phyloP scores from a whole-genome alignment of 2,329 filamentous ascomycete genomes.

The Ceratocystis diversiconidia region DNA sequence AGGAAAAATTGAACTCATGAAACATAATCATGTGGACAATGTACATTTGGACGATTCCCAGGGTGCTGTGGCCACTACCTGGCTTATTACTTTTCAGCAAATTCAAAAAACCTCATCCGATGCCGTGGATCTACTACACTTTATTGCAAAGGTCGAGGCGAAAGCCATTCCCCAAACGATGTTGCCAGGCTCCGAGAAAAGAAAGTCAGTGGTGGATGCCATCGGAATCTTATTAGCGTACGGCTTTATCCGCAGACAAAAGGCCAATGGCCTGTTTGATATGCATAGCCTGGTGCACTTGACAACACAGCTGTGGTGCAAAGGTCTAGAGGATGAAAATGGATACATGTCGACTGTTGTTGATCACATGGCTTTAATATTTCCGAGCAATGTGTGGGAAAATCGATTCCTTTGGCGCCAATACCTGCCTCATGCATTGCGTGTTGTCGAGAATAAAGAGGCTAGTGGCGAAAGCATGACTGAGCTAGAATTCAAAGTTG shows the following conservation, averaged over 20 bases:
- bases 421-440: neutral
- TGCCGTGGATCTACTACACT: neutral
- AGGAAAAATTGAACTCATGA: neutral
- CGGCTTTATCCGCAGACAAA: no score
- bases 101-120: neutral
- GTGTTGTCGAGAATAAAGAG: neutral
- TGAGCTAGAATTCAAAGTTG: neutral
- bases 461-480: no score
- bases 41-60: neutral
- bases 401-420: neutral
- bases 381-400: neutral
- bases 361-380: neutral
- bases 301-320: no score
- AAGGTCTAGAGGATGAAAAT: no score
- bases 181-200: no score
- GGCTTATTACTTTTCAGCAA: neutral
- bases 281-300: no score
- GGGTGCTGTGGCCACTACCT: neutral
- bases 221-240: no score
- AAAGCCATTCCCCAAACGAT: no score
- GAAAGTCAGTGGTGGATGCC: no score
- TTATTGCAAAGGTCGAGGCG: no score
- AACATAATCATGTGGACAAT: neutral
- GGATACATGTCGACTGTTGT: neutral
- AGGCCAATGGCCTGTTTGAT: no score